Evolutionary conservation across 164 flowering plant genomes (phyloP), one percentile per base, ranked within the genome.

Genomic region (Sextonia rubra): DNA sequence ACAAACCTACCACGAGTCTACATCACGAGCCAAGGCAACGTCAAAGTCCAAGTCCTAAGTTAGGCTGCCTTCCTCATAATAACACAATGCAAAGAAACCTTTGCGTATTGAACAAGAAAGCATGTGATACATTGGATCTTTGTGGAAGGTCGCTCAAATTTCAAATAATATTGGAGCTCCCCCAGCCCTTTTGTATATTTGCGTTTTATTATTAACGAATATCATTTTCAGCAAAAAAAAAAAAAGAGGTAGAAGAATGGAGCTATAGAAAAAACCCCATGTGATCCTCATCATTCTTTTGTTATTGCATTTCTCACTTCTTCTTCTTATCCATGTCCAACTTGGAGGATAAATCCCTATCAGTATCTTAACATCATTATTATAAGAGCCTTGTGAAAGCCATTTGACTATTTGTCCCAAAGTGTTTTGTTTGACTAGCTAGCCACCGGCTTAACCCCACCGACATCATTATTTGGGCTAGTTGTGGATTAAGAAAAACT

Each of bases 71-170:
- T 37, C 44, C 58, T 20, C 58, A 5, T 15, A 12, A 52, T 17
- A 5, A 5, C 64, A 61, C n/a, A n/a, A n/a, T 2, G 64, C 2
- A 61, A 9, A 0, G 22, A 61, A 61, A 23, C 15, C 26, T 1
- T 25, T 61, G 64, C 64, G 64, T 61, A 29, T 61, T n/a, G 27
- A 61, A 61, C 1, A 61, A 61, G 64, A 61, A 25, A 61, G 29
- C 27, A 52, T 52, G 1, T 52, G 58, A 14, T 17, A 52, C 20
- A 17, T 52, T 14, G 14, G 14, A 52, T 9, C 12, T 61, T 8
- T 24, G 23, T 61, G 26, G 26, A 24, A 22, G 23, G 26, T 12
- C 22, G 4, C 23, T 60, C 12, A 8, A 60, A n/a, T n/a, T n/a
- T n/a, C n/a, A n/a, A n/a, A n/a, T n/a, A n/a, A n/a, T n/a, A n/a